phyloP scores from a whole-genome alignment of 2,329 filamentous ascomycete genomes.

The Akanthomyces lecanii region DNA sequence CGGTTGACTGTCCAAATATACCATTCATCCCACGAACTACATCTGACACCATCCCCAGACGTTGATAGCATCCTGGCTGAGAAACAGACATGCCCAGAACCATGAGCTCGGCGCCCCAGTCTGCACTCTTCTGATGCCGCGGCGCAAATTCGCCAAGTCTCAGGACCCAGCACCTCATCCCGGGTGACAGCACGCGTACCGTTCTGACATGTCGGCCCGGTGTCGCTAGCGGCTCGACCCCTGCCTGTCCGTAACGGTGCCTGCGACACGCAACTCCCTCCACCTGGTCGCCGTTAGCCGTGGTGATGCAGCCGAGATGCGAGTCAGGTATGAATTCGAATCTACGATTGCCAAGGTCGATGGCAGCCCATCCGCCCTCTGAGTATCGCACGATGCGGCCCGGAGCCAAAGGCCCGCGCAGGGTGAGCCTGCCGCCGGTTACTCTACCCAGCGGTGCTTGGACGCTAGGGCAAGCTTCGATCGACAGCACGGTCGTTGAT shows the following conservation, averaged over 20 bases:
- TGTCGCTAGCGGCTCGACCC: neutral
- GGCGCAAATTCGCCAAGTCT: neutral
- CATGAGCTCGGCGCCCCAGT: neutral
- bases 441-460: constrained; percentile 1
- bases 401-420: neutral
- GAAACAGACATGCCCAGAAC: neutral
- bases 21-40: neutral
- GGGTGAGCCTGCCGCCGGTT: neutral
- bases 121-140: neutral
- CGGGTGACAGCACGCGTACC: neutral
- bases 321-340: neutral
- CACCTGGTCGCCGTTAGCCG: neutral
- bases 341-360: neutral
- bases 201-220: neutral
- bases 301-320: neutral
- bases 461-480: neutral
- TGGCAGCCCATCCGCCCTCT: neutral
- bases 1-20: neutral
- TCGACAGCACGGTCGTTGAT: constrained; percentile 15
- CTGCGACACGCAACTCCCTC: neutral
- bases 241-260: neutral
- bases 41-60: neutral
- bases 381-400: neutral
- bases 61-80: neutral
- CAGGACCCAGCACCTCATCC: neutral